These are phyloP conservation scores for Rosa chinensis DNA, from an alignment of 306 rosid species.

Conservation along the genomic window DNA sequence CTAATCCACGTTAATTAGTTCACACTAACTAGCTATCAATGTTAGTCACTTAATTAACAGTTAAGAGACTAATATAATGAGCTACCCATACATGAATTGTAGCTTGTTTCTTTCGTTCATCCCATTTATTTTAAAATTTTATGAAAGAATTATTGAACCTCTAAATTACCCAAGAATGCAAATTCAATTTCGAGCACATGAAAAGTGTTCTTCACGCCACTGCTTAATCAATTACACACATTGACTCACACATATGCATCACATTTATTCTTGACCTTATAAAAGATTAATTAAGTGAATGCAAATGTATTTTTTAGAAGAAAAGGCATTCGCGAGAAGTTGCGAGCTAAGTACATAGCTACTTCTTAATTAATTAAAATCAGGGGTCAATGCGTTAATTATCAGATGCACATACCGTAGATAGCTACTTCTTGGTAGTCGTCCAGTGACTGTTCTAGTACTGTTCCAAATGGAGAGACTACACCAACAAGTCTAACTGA, in stretches of 20 bases:
- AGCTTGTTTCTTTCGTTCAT: background rate
- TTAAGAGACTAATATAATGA: background rate
- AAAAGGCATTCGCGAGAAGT: background rate
- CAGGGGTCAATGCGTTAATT: no score
- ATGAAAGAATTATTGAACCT: background rate
- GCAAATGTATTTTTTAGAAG: background rate
- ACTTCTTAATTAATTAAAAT: no score
- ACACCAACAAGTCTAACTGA: background rate
- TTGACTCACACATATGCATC: background rate
- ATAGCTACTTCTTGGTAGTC: background rate
- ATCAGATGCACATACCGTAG: background rate
- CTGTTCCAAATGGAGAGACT: background rate
- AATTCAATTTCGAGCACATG: constrained; percentile 1
- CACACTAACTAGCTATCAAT: background rate
- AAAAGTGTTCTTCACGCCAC: background rate
- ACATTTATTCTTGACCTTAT: background rate
- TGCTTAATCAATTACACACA: background rate
- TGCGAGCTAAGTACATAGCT: no score
- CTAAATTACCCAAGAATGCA: background rate
- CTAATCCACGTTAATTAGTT: background rate
- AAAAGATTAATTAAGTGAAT: background rate
- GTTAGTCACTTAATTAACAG: background rate
- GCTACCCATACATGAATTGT: background rate
- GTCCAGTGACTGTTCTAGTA: background rate
- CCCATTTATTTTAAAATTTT: no score